phyloP scores from a whole-genome alignment of 2,329 filamentous ascomycete genomes.

The Calonectria pteridis region DNA sequence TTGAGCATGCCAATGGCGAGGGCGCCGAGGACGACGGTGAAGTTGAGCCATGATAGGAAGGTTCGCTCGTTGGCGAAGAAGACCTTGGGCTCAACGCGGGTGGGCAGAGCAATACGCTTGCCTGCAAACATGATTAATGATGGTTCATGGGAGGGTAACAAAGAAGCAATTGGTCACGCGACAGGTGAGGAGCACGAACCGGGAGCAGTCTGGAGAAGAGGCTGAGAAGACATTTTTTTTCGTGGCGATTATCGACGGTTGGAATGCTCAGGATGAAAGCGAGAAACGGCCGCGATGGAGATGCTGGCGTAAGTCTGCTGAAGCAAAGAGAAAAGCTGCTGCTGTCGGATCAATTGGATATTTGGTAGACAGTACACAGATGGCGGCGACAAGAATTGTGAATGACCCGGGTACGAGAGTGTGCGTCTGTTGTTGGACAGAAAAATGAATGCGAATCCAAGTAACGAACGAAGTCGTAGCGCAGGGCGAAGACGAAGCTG shows the following conservation, averaged over 20 bases:
- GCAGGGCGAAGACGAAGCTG: slow-evolving; percentile 18
- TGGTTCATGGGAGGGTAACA: neutral
- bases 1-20: slow-evolving; percentile 97
- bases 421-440: slow-evolving; percentile 6
- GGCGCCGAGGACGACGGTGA: slow-evolving; percentile 97
- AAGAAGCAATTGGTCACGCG: neutral
- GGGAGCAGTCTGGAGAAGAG: slow-evolving; percentile 92
- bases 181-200: slow-evolving; percentile 66
- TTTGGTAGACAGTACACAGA: neutral
- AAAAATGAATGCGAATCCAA: slow-evolving; percentile 4
- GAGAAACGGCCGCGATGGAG: slow-evolving; percentile 10
- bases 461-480: neutral
- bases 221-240: slow-evolving; percentile 87
- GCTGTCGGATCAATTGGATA: slow-evolving; percentile 2
- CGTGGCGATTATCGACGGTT: neutral
- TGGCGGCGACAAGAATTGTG: neutral
- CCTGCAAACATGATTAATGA: slow-evolving; percentile 65
- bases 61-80: slow-evolving; percentile 99
- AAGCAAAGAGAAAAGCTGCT: neutral
- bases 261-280: neutral
- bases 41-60: slow-evolving; percentile 99
- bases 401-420: neutral
- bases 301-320: slow-evolving; percentile 3
- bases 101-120: slow-evolving; percentile 98
- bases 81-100: slow-evolving; percentile 98